Conservation (phyloP, 352 stramenopile genomes). For the Pythium plurisporium region DNA sequence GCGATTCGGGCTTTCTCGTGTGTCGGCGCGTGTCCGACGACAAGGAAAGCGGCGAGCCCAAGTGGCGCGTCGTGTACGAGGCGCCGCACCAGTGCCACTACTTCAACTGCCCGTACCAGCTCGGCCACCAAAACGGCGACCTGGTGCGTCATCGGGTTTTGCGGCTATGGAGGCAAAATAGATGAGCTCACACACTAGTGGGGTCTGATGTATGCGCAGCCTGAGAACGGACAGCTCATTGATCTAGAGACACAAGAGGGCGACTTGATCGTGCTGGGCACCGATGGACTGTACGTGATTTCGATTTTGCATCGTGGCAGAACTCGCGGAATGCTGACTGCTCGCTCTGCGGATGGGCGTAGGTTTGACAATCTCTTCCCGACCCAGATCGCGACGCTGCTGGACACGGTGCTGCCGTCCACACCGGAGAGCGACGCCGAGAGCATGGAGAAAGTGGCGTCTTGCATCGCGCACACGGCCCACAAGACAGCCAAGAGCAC, state of each 20-base stretch:
- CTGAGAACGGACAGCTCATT: slow-evolving; percentile 86
- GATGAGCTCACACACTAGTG: no score
- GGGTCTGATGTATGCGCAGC: slow-evolving; percentile 39
- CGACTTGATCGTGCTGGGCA: slow-evolving; percentile 92
- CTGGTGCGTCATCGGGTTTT: slow-evolving; percentile 58
- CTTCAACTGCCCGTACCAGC: slow-evolving; percentile 96
- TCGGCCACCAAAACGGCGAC: slow-evolving; percentile 89
- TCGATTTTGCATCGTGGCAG: not conserved
- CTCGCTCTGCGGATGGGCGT: not conserved
- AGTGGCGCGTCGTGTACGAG: slow-evolving; percentile 84
- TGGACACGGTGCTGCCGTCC: slow-evolving; percentile 61
- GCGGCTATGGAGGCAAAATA: no score
- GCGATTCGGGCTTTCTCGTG: slow-evolving; percentile 93
- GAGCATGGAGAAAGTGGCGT: slow-evolving; percentile 76
- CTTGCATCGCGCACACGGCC: slow-evolving; percentile 72
- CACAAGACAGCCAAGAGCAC: slow-evolving; percentile 73
- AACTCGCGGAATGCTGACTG: not conserved
- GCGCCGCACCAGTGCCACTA: slow-evolving; percentile 93
- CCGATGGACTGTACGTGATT: slow-evolving; percentile 86
- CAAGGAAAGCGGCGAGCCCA: slow-evolving; percentile 18
- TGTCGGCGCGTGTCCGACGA: slow-evolving; percentile 63
- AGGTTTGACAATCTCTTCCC: slow-evolving; percentile 96
- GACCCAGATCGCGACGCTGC: slow-evolving; percentile 66
- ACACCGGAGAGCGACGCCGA: slow-evolving; percentile 40
- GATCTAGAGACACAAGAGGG: slow-evolving; percentile 80